Evolutionary conservation across 805 yeast species (phyloP), one percentile per base, ranked within the genome.

Genomic region (Danielozyma ontarioensis): DNA sequence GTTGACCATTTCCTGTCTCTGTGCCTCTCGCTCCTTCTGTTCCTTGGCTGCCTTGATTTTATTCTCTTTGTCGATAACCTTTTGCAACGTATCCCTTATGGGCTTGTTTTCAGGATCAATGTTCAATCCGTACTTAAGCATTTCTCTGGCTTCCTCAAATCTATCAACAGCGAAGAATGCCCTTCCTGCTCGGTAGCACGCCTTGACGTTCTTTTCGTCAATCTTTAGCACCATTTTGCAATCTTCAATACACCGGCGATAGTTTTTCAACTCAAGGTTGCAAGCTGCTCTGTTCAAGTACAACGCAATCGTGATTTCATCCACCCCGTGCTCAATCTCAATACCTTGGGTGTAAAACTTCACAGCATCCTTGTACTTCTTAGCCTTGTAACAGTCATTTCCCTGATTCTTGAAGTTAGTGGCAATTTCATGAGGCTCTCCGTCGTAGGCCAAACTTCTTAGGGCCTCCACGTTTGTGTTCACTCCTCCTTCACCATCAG

Each of bases 381-480:
- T 85, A 7, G 64, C 64, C 53, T 76, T 80, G 61, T 72, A 93
- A 37, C 84, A 74, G 12, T 87, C 97, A 55, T 94, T 93, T 4
- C 98, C 99, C 53, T 90, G 97, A 40, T 75, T 80, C 42, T 88
- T 87, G 65, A 89, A 93, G 51, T 88, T 89, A 16, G 76, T 70
- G 3, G 97, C 97, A 23, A 88, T 68, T 51, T 93, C 98, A 48
- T 83, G 80, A 0, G 97, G 96, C 42, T 87, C 95, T 28, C 97
- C 98, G 31, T 93, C 98, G 51, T 86, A 88, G 0, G 94, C 96
- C 45, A 93, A 65, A 4, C 96, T 90, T 51, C 81, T 82, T 36
- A 93, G 68, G 0, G 98, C 98, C 52, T 90, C 97, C 13, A 93
- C 61, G 32, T 77, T 80, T 4, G 68, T 51, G 50, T 84, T 85